Evolutionary conservation across 169 alveolate species (phyloP).

Genomic region (Eimeria brunetti): DNA sequence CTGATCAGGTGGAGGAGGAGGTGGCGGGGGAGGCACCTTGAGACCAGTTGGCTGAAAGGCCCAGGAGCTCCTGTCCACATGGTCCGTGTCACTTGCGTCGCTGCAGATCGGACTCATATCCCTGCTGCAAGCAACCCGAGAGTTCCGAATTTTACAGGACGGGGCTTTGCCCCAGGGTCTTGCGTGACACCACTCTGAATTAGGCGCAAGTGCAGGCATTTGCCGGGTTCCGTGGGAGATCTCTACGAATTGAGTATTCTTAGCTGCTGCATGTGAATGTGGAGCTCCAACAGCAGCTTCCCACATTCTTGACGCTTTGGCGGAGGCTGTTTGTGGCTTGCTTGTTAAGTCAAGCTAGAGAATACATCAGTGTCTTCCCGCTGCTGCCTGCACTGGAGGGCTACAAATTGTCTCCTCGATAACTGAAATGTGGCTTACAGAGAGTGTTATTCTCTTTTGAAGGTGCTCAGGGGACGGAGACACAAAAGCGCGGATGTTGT

Average conservation of each 20-base stretch:
- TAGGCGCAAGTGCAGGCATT: not conserved
- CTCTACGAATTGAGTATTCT: conserved; percentile 16
- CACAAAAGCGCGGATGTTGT: not conserved
- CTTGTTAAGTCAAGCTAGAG: not conserved
- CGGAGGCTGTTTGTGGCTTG: not conserved
- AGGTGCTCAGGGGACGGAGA: not conserved
- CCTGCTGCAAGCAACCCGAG: conserved; percentile 17
- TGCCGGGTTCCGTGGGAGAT: conserved; percentile 17
- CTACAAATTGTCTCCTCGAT: not conserved
- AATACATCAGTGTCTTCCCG: not conserved
- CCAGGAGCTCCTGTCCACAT: conserved; percentile 21
- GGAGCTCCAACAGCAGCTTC: not conserved
- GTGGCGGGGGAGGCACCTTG: conserved; percentile 56
- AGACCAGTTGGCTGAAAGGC: not conserved
- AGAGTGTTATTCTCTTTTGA: not conserved
- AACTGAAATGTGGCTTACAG: not conserved
- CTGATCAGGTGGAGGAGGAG: conserved; percentile 55
- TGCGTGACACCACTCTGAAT: conserved; percentile 12
- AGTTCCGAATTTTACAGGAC: not conserved
- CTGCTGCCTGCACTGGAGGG: not conserved
- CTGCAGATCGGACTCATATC: conserved; percentile 64
- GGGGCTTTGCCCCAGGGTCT: conserved; percentile 26
- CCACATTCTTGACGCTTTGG: conserved; percentile 33
- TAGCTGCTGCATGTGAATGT: not conserved
- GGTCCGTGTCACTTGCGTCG: conserved; percentile 61